These are phyloP conservation scores for Nannochloropsis oceanica DNA, from an alignment of 108 stramenopile genomes.

Conservation along the genomic window DNA sequence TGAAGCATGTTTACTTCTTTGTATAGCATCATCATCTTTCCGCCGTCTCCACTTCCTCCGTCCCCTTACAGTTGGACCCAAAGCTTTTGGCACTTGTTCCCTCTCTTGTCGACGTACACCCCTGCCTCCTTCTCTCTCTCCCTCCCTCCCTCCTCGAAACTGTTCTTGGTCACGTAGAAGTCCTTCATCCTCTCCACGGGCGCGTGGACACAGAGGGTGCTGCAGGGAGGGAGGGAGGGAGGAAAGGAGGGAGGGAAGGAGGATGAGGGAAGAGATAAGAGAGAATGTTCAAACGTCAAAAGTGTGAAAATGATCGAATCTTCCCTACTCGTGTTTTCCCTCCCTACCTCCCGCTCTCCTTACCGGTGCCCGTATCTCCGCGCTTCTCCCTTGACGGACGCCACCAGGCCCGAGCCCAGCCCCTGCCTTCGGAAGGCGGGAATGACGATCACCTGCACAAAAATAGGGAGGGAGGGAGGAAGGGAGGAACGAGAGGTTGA, in stretches of 20 bases:
- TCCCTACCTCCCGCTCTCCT: background rate
- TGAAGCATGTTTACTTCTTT: no score
- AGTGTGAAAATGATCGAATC: background rate
- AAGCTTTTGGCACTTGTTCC: background rate
- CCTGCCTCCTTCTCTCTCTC: background rate
- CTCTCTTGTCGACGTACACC: background rate
- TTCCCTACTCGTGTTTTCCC: background rate
- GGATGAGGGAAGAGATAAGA: background rate
- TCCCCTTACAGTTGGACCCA: background rate
- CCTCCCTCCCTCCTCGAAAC: background rate
- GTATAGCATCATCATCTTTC: background rate
- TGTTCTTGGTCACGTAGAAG: background rate
- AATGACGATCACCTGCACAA: background rate
- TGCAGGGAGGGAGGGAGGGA: background rate
- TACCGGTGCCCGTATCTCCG: background rate
- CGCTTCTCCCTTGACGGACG: background rate
- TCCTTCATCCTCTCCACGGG: background rate
- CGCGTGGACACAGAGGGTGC: background rate
- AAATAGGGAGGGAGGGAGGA: background rate
- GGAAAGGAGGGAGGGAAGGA: background rate
- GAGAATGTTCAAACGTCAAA: background rate
- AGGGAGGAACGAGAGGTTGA: background rate
- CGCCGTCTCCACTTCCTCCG: background rate
- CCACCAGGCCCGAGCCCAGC: background rate
- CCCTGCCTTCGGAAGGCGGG: background rate